Base-by-base conservation (phyloP, 2,329 filamentous ascomycete genomes). In the Microdochium bolleyi region DNA sequence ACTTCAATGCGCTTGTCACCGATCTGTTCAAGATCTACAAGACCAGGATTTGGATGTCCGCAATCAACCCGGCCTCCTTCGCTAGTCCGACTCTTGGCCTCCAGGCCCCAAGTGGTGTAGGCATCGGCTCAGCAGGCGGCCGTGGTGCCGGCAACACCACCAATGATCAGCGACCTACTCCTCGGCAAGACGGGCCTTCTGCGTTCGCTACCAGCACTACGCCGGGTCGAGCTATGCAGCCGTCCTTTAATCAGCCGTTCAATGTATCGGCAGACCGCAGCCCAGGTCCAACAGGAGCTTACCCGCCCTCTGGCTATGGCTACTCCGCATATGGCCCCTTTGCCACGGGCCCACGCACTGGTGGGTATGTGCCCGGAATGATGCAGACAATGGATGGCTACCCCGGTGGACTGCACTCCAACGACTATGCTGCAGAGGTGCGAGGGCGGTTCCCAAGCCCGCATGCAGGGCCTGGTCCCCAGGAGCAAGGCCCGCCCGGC, bases 11-110 rank as follows among this genome's bases (percentile, higher is more conserved):
- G 2, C 82, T 99, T 16, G 94, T 99, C 51, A 96, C 92, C 0
- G 94, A 99, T 66, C 78, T 99, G 13, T 99, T 97, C 80, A 97
- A 97, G 72, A 92, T 97, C 57, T 99, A 97, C 79, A 99, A 99
- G 76, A 96, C 92, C 22, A 84, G 95, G 61, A 99, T 99, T 63
- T 99, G 94, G 94, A 96, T 99, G 89, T 97, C 92, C 3, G 94
- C 94, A 3, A 95, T 99, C 69, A 99, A 99, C 67, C 94, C 94
- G 8, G 94, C 92, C 4, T 96, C 92, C 0, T 96, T 97, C 68
- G 88, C 88, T 24, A 92, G 85, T 57, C 87, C 88, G 19, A 84
- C 83, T 2, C 75, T 89, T 49, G 87, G 87, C 24, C 74, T 91
- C 22, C 84, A 86, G 65, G 83, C 85, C 2, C 83, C 86, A 1